phyloP scores from a whole-genome alignment of 2,329 filamentous ascomycete species.

The Epichloe hybrida region DNA sequence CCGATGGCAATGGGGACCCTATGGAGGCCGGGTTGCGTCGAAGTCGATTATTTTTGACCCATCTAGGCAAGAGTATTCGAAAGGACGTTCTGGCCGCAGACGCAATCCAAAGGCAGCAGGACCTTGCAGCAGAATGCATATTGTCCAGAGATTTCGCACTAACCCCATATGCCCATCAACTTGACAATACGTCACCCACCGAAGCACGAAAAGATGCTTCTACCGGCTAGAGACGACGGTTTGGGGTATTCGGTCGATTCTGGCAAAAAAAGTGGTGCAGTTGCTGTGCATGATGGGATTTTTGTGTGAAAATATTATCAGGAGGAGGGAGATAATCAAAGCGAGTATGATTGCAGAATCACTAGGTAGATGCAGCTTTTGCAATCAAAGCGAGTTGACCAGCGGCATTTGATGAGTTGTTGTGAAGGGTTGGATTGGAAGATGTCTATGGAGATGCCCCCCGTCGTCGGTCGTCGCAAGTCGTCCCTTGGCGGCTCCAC shows the following conservation, averaged over 20 bases:
- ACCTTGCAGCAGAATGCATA: conserved; percentile 2
- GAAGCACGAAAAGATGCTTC: conserved; percentile 3
- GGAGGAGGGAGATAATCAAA: neutral
- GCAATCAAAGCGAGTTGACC: neutral
- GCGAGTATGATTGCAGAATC: neutral
- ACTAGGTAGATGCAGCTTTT: neutral
- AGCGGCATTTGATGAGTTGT: too few relatives aligned
- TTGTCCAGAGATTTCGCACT: conserved; percentile 7
- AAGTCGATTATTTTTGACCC: neutral
- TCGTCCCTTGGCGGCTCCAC: too few relatives aligned
- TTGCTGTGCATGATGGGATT: neutral
- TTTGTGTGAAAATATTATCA: neutral
- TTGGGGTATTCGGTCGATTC: neutral
- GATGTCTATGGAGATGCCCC: too few relatives aligned
- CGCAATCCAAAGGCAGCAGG: neutral
- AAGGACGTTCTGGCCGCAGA: neutral
- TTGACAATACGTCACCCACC: conserved; percentile 3
- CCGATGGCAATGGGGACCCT: neutral
- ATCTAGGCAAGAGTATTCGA: neutral
- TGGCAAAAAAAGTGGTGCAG: neutral
- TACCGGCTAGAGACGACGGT: conserved; percentile 2
- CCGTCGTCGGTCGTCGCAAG: too few relatives aligned
- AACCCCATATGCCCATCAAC: neutral
- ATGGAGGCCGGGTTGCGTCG: neutral
- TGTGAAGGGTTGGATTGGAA: too few relatives aligned